Conservation (phyloP, 1,284 basidiomycete species). For the Cutaneotrichosporon mucoides region DNA sequence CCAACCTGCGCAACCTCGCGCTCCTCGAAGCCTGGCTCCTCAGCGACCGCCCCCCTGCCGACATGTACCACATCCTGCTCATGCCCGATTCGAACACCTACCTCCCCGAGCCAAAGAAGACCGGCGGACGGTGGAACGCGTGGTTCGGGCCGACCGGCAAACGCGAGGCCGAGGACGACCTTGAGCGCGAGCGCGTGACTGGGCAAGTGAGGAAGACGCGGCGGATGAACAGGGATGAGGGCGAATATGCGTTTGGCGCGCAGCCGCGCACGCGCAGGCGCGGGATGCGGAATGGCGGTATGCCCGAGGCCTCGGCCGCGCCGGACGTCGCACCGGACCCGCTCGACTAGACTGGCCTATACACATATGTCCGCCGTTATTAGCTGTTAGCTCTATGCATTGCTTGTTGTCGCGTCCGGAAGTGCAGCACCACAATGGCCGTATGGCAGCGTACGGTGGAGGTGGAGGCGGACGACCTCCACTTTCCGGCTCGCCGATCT, state of each 20-base stretch:
- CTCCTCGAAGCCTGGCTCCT: slow-evolving; percentile 46
- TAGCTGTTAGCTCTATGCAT: too few relatives aligned
- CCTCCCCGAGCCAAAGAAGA: slow-evolving; percentile 32
- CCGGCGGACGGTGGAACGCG: slow-evolving; percentile 5
- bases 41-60: slow-evolving; percentile 11
- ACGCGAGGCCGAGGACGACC: slow-evolving; percentile 8
- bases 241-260: slow-evolving; percentile 13
- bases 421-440: too few relatives aligned
- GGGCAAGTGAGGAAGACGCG: slow-evolving; percentile 38
- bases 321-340: neutral
- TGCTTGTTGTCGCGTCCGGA: too few relatives aligned
- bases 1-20: slow-evolving; percentile 47
- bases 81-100: slow-evolving; percentile 45
- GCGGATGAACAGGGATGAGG: slow-evolving; percentile 42
- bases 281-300: neutral
- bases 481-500: neutral
- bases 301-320: neutral
- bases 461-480: neutral
- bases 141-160: slow-evolving; percentile 16
- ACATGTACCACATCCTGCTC: slow-evolving; percentile 44
- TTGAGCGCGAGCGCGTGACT: slow-evolving; percentile 28
- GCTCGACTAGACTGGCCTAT: neutral
- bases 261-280: neutral
- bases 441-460: too few relatives aligned
- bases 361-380: too few relatives aligned